Evolutionary conservation across 257 asterid species (phyloP), one percentile per base, ranked within the genome.

Genomic region (Solanum lycopersicoides): DNA sequence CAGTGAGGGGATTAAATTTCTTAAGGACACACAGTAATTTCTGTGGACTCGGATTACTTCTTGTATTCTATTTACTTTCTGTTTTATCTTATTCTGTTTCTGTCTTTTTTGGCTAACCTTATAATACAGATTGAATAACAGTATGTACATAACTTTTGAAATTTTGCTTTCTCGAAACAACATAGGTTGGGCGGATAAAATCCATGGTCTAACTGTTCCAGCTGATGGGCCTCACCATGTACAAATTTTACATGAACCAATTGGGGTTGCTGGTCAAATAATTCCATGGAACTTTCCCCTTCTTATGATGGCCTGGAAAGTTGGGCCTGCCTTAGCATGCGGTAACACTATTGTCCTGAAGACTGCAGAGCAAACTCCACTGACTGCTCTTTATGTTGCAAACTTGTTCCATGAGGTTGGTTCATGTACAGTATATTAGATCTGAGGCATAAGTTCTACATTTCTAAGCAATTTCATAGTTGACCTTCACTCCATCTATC

Each of bases 201-300:
- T 95, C 16, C 96, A 95, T 66, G 98, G 98, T 39, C 34, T 93
- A 86, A 94, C 97, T 1, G 93, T 94, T 87, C 98, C 94, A 34
- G 97, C 96, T 25, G 98, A 94, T 71, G 93, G 97, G 47, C 94
- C 94, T 3, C 82, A 94, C 88, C 96, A 94, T 9, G 88, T 95
- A 50, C 98, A 94, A 88, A 90, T 84, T 68, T 87, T 95, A 90
- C 98, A 92, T 82, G 98, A 95, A 69, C 98, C 98, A n/a, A 95
- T 93, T n/a, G 98, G 98, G 25, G 98, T 95, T 14, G 94, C 92
- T 1, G 98, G 98, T 41, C 98, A 95, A 74, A 94, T 95, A 20
- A 95, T 94, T 53, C 98, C 98, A 0, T 94, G 98, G 98, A 95
- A 95, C 87, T 95, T 95, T 66, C 98, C 98, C 1, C 94, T 94